Evolutionary conservation across 768 basidiomycete species (phyloP), one percentile per base, ranked within the genome.

Genomic region (Podaxis pistillaris): DNA sequence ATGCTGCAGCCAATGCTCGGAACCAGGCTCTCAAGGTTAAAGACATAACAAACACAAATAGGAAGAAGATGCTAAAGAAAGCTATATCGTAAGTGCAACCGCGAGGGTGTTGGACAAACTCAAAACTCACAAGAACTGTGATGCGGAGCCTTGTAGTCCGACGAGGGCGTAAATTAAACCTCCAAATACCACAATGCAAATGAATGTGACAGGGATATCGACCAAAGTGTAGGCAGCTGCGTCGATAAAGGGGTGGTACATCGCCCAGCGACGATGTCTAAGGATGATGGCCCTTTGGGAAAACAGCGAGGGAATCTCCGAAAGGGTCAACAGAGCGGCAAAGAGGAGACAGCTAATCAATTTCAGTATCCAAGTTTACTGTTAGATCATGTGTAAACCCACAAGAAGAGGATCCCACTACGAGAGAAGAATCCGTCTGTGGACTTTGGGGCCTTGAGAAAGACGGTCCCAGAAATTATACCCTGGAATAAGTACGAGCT

Each of bases 401-500:
- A 88, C 83, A 92, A 91, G 81, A 90, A 93, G 19, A 94, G 76
- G 22, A 89, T 79, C 74, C 91, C 86, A 44, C 90, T 90, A 19
- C 91, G 83, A n/a, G 88, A 86, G 78, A 90, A 92, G 69, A 83
- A 88, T 13, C 83, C 85, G 9, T 77, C 71, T 0, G 90, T 90
- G 8, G 76, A 74, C 13, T 83, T 75, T 0, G 83, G 78, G 36
- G 86, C 73, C 8, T 80, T 76, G 61, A 85, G 77, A 78, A 90
- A 93, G 33, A 90, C 81, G 0, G 83, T 86, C 28, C 90, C 89
- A 53, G 87, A 79, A 65, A 82, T 79, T 6, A 80, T 59, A 28
- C 73, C 76, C 65, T 83, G 80, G 64, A 86, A 75, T 30, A 85
- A 66, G 69, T 84, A 87, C 8, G 80, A 76, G 44, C 86, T 87